Base-by-base conservation (phyloP, 805 yeast genomes). In the Candida sanyiensis region DNA sequence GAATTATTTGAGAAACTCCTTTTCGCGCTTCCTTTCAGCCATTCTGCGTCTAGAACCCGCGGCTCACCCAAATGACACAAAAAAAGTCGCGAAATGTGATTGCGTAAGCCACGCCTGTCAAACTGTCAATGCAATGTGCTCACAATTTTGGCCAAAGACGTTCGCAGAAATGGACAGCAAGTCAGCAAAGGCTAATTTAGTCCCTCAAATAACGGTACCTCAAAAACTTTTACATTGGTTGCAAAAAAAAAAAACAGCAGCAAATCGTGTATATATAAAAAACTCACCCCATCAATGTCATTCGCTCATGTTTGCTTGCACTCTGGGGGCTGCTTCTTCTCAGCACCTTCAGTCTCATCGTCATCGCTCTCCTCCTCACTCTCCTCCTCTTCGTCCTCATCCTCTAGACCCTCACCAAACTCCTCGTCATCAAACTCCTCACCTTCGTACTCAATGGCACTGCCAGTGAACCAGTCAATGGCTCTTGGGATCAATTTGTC, bases 381-480 rank as follows among this genome's bases (percentile, higher is more conserved):
- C 3, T 58, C 70, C 5, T 57, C 65, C 12, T 51, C 66, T 9
- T 56, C 66, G 10, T 60, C 70, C 3, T 65, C 82, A 11, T 72
- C 83, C 30, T 72, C 82, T 20, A 69, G 79, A 11, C 73, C 85
- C 4, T 74, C 86, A 3, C 75, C 86, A 63, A 80, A 42, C 63
- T 75, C 85, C 2, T 71, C 84, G 12, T 74, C 84, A 6, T 67
- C 78, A 3, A 67, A 78, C 10, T 73, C 80, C 4, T 72, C 81
- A 13, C 74, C 85, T 8, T 72, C 87, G 11, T 74, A 76, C 41
- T 84, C 95, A 43, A 90, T 73, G 18, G 98, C 98, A 49, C 87
- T 87, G 34, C 98, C 98, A 8, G 98, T 90, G 63, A 88, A 93
- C 97, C 98, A 93, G 62, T 90, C 97, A 54, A 93, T 75, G 37